Percentiles rank a stretch among this genome's conserved stretches.
These are phyloP conservation scores for Flueggea neowawraea DNA, from an alignment of 441 rosid species.

Conservation along the genomic window DNA sequence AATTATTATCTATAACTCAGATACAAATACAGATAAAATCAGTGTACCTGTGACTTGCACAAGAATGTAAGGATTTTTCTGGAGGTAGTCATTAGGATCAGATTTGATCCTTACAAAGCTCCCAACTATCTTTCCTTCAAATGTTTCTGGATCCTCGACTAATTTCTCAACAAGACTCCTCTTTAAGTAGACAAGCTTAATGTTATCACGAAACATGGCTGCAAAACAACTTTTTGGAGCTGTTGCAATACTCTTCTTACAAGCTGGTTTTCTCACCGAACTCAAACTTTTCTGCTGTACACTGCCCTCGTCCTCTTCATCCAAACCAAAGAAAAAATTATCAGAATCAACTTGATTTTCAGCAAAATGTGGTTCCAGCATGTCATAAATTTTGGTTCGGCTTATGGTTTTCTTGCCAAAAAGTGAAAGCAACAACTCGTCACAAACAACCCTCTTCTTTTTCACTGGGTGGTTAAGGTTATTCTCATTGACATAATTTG, in stretches of 20 bases:
- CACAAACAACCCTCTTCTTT: slow-evolving; percentile 48
- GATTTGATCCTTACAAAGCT: slow-evolving; percentile 55
- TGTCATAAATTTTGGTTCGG: slow-evolving; percentile 30
- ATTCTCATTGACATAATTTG: slow-evolving; percentile 34
- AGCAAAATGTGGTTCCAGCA: slow-evolving; percentile 40
- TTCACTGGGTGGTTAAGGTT: slow-evolving; percentile 35
- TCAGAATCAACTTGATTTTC: slow-evolving; percentile 26
- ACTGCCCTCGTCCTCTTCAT: slow-evolving; percentile 28
- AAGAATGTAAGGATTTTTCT: slow-evolving; percentile 45
- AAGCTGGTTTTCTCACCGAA: slow-evolving; percentile 21
- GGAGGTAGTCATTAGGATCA: slow-evolving; percentile 43
- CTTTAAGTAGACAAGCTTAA: slow-evolving; percentile 52
- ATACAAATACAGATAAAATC: not conserved
- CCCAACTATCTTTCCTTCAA: slow-evolving; percentile 46
- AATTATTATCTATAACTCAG: too few species aligned
- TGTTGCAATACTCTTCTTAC: slow-evolving; percentile 12
- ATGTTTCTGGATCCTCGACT: slow-evolving; percentile 33
- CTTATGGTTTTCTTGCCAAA: slow-evolving; percentile 44
- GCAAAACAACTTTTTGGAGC: slow-evolving; percentile 36
- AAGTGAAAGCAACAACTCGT: slow-evolving; percentile 37
- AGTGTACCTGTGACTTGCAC: slow-evolving; percentile 51
- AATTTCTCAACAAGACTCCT: slow-evolving; percentile 51
- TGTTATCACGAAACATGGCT: slow-evolving; percentile 40
- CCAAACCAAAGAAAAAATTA: slow-evolving; percentile 35
- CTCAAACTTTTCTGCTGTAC: slow-evolving; percentile 13